A percentile compares a stretch with the other conserved stretches of the same genome.
phyloP scores from a whole-genome alignment of 352 stramenopile species.

The Phytophthora kernoviae region DNA sequence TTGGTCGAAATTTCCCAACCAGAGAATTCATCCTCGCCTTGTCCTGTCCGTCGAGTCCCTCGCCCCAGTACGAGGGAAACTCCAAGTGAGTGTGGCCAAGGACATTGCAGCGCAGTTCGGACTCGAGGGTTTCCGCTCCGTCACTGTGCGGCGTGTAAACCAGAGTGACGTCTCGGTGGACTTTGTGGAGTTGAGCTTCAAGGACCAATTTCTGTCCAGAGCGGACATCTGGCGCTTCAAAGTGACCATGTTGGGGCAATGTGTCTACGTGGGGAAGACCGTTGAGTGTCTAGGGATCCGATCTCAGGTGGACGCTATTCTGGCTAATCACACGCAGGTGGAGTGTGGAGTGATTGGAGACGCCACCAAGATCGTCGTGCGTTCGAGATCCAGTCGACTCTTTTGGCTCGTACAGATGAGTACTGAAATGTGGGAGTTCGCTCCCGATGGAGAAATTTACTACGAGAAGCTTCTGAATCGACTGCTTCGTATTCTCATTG shows the following conservation, averaged over 20 bases:
- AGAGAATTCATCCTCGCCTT: constrained; percentile 61
- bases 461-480: constrained; percentile 90
- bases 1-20: constrained; percentile 68
- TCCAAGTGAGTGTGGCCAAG: constrained; percentile 80
- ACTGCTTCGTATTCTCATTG: constrained; percentile 75
- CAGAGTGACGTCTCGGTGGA: constrained; percentile 65
- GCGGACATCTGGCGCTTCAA: constrained; percentile 92
- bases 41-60: constrained; percentile 71
- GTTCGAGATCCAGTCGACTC: constrained; percentile 93
- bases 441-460: constrained; percentile 87
- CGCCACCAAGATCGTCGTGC: constrained; percentile 96
- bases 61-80: constrained; percentile 65
- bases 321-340: constrained; percentile 69
- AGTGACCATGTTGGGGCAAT: constrained; percentile 74
- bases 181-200: constrained; percentile 90
- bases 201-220: constrained; percentile 91
- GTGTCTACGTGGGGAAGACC: constrained; percentile 78
- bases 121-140: constrained; percentile 64
- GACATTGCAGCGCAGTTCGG: constrained; percentile 77
- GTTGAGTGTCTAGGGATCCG: constrained; percentile 79
- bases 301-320: constrained; percentile 91
- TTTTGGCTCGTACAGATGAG: constrained; percentile 99
- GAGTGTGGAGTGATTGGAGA: constrained; percentile 94
- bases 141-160: constrained; percentile 65
- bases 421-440: constrained; percentile 94